phyloP scores from a whole-genome alignment of 805 yeast species.

The Candida suzukii region DNA sequence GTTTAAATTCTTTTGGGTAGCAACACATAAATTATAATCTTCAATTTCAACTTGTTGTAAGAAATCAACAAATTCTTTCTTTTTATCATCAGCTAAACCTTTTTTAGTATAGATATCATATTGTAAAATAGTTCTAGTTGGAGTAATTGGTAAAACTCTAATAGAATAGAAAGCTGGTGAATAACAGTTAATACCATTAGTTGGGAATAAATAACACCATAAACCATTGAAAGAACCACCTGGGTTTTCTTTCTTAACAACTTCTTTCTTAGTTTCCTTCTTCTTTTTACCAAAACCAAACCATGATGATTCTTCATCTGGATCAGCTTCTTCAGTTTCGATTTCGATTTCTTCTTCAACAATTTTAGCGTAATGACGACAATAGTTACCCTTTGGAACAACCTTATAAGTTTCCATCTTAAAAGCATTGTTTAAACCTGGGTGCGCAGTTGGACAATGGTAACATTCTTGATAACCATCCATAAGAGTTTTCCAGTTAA shows the following conservation, averaged over 20 bases:
- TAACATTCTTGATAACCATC: slow-evolving; percentile 65
- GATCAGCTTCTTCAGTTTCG: slow-evolving; percentile 21
- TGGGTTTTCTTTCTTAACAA: slow-evolving; percentile 34
- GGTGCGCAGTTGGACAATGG: slow-evolving; percentile 65
- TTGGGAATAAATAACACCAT: slow-evolving; percentile 58
- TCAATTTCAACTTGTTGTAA: slow-evolving; percentile 56
- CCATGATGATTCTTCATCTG: slow-evolving; percentile 27
- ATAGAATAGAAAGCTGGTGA: slow-evolving; percentile 64
- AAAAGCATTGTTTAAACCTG: slow-evolving; percentile 50
- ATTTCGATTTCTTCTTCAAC: slow-evolving; percentile 29
- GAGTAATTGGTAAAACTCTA: slow-evolving; percentile 48
- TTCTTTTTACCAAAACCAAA: slow-evolving; percentile 51
- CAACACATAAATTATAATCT: slow-evolving; percentile 52
- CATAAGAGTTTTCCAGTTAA: slow-evolving; percentile 63
- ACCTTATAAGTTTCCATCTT: slow-evolving; percentile 61
- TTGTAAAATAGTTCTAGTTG: slow-evolving; percentile 49
- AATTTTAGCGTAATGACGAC: slow-evolving; percentile 55
- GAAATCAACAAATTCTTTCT: slow-evolving; percentile 58
- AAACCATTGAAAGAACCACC: slow-evolving; percentile 59
- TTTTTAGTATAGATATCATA: slow-evolving; percentile 57
- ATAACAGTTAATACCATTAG: slow-evolving; percentile 55
- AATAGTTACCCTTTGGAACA: slow-evolving; percentile 50
- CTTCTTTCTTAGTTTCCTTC: slow-evolving; percentile 20
- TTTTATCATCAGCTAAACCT: slow-evolving; percentile 43
- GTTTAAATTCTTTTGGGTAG: slow-evolving; percentile 54